These are phyloP conservation scores for Epichloe coenophiala DNA, from an alignment of 2,329 filamentous ascomycete genomes.

Conservation along the genomic window DNA sequence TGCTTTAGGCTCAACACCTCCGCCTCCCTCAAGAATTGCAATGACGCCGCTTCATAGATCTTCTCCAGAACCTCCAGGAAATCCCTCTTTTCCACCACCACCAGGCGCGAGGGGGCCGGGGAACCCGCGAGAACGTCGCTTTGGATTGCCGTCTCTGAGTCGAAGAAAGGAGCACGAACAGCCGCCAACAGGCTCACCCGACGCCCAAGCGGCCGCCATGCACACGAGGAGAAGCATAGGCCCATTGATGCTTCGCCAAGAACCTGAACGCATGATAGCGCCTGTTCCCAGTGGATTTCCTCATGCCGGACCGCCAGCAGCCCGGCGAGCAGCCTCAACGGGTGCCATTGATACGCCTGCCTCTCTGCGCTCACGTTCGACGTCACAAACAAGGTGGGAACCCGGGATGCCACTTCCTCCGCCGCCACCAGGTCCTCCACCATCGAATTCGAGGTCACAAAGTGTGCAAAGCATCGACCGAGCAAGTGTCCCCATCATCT, in stretches of 20 bases:
- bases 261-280: conserved; percentile 11
- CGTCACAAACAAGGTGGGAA: conserved; percentile 52
- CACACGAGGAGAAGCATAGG: conserved; percentile 25
- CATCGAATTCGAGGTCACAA: conserved; percentile 53
- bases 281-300: conserved; percentile 10
- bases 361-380: conserved; percentile 43
- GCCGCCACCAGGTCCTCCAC: conserved; percentile 65
- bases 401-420: conserved; percentile 61
- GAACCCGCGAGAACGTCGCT: conserved; percentile 41
- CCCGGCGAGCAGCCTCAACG: conserved; percentile 61
- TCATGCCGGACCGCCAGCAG: conserved; percentile 40
- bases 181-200: conserved; percentile 22
- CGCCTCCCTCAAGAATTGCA: conserved; percentile 18
- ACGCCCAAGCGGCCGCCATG: conserved; percentile 23
- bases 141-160: conserved; percentile 39
- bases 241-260: conserved; percentile 17
- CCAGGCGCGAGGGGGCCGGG: conserved; percentile 34
- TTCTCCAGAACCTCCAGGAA: conserved; percentile 35
- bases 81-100: conserved; percentile 43
- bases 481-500: conserved; percentile 37
- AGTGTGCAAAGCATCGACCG: conserved; percentile 57
- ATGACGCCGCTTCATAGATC: conserved; percentile 27
- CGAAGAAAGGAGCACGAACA: conserved; percentile 35
- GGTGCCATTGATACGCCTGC: conserved; percentile 50
- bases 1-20: conserved; percentile 34